These are phyloP conservation scores for Posidonia oceanica DNA, from an alignment of 116 monocot species.

Conservation along the genomic window DNA sequence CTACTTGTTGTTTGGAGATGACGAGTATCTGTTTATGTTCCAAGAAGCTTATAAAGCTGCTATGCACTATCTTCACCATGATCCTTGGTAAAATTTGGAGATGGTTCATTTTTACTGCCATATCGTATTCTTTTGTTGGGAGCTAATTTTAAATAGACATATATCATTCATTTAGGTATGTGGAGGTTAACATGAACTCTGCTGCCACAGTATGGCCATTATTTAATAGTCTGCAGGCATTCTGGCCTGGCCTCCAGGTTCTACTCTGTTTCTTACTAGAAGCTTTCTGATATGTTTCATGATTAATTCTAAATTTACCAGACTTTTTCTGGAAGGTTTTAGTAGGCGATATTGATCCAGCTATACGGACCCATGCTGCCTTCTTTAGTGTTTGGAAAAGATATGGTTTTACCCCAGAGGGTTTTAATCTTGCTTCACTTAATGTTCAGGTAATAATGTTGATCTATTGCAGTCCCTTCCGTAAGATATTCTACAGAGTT, in stretches of 20 bases:
- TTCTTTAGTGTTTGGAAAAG: constrained; percentile 98
- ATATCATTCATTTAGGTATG: constrained; percentile 45
- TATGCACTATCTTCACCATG: constrained; percentile 84
- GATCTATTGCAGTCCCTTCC: not conserved
- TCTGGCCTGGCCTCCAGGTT: constrained; percentile 99
- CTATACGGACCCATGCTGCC: constrained; percentile 88
- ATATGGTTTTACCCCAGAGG: constrained; percentile 96
- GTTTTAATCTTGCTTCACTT: constrained; percentile 82
- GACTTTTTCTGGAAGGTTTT: constrained; percentile 67
- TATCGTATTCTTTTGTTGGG: not conserved
- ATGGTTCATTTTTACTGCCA: not conserved
- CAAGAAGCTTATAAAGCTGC: constrained; percentile 95
- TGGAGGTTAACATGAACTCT: constrained; percentile 98
- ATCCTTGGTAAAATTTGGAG: constrained; percentile 75
- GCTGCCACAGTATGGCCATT: constrained; percentile 92
- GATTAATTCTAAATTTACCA: no score
- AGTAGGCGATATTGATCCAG: constrained; percentile 94
- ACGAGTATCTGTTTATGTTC: constrained; percentile 92
- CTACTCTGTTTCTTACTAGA: not conserved
- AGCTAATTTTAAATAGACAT: not conserved
- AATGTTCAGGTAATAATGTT: constrained; percentile 50
- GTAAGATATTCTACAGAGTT: no score
- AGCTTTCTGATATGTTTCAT: no score
- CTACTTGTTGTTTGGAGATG: constrained; percentile 94
- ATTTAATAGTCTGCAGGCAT: constrained; percentile 95